Percentiles rank a stretch among this genome's conserved stretches.
These are phyloP conservation scores for Ophiognomonia clavigignenti-juglandacearum DNA, from an alignment of 2,329 filamentous ascomycete genomes.

Conservation along the genomic window DNA sequence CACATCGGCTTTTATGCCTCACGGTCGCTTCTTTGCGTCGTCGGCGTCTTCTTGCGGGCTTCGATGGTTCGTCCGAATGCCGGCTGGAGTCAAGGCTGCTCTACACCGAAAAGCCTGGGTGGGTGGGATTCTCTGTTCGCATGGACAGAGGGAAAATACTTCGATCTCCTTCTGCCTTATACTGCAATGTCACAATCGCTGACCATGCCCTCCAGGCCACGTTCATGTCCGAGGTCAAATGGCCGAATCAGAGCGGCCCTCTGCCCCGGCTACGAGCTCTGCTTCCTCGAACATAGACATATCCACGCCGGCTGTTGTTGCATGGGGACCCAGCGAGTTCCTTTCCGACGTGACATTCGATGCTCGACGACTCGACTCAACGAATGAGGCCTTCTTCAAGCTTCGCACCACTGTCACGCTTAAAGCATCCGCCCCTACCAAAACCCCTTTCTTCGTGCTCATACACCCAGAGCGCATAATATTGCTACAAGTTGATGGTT, in stretches of 20 bases:
- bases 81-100: slow-evolving; percentile 12
- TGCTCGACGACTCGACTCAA: slow-evolving; percentile 3
- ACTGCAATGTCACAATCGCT: not conserved
- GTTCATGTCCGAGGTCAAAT: not conserved
- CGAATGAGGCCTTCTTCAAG: slow-evolving; percentile 8
- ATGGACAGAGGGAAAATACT: not conserved
- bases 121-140: slow-evolving; percentile 9
- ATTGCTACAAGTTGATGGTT: not conserved
- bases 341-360: slow-evolving; percentile 7
- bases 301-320: slow-evolving; percentile 1
- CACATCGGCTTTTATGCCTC: slow-evolving; percentile 1
- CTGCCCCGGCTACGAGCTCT: slow-evolving; percentile 1
- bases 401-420: slow-evolving; percentile 1
- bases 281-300: not conserved
- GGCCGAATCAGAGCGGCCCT: slow-evolving; percentile 2
- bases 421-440: not conserved
- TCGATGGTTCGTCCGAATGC: too few relatives aligned
- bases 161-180: not conserved
- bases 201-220: not conserved
- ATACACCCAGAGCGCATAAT: slow-evolving; percentile 4
- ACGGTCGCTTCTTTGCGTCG: not conserved
- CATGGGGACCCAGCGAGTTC: not conserved
- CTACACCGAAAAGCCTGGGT: slow-evolving; percentile 12
- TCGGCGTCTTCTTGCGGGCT: not conserved
- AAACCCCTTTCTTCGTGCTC: slow-evolving; percentile 4